Base-by-base conservation (phyloP, 192 early-diverging fungal species). In the Globomyces pollinis-pini region DNA sequence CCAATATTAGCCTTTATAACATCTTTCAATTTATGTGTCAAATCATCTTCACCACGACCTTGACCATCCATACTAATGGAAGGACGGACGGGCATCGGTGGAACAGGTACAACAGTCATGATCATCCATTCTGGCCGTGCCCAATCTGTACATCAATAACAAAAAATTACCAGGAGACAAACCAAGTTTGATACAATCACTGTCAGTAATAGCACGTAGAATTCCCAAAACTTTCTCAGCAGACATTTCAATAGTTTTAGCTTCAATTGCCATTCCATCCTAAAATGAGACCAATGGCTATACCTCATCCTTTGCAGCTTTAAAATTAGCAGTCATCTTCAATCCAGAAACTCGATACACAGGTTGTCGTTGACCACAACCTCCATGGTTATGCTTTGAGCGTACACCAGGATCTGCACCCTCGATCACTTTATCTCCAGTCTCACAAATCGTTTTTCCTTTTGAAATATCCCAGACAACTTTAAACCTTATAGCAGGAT, bases 81-180 rank as follows among this genome's bases (percentile, higher is more conserved):
- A 16, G 96, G 96, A 38, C 96, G 90, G 24, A 99, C 96, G 4
- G 93, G 79, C 74, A 91, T 90, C 1, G 96, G 96, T 34, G 96
- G 92, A 6, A 97, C 93, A 15, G 96, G 91, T 59, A 99, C 76
- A 15, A 92, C 86, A 4, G 91, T 88, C 52, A 95, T 78, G 50
- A 97, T 79, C 92, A 99, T 94, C 96, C 96, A 99, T 69, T 96
- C 96, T 8, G 96, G 96, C 13, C 94, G 82, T 13, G 94, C 94
- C 76, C 79, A 97, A 58, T 92, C 81, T 28, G n/a, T n/a, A n/a
- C n/a, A n/a, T n/a, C n/a, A n/a, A n/a, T n/a, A n/a, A n/a, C n/a
- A n/a, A n/a, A n/a, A n/a, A n/a, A n/a, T n/a, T n/a, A n/a, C n/a
- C n/a, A n/a, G 87, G 83, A 52, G 86, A 84, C 20, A 99, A 70